Evolutionary conservation across 495 filamentous ascomycete species (phyloP).

Genomic region (Evernia prunastri): DNA sequence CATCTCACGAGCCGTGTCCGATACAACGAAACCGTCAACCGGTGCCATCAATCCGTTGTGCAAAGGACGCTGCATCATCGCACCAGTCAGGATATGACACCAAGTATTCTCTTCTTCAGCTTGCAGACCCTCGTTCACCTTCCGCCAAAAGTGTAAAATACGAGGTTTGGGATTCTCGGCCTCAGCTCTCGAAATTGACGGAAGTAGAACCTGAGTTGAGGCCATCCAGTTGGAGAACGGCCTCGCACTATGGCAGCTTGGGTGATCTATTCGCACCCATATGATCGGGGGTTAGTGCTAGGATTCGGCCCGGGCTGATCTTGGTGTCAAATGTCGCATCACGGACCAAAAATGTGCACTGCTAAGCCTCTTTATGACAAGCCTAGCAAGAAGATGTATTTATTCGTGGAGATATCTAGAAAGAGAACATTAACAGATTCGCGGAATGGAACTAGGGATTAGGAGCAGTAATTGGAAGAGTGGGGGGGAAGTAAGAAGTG

Average conservation of each 20-base stretch:
- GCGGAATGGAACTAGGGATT: no score
- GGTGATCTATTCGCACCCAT: neutral
- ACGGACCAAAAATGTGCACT: neutral
- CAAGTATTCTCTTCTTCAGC: neutral
- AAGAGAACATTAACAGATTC: no score
- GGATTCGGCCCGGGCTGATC: neutral
- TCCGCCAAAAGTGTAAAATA: neutral
- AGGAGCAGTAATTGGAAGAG: no score
- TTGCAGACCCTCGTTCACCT: neutral
- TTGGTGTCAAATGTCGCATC: neutral
- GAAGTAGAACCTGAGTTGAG: neutral
- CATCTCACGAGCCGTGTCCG: neutral
- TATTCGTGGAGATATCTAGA: neutral
- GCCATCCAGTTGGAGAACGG: neutral
- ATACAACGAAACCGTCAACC: neutral
- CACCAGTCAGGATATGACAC: neutral
- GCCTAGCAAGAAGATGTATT: neutral
- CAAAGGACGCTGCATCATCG: neutral
- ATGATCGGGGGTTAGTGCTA: neutral
- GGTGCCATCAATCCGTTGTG: neutral
- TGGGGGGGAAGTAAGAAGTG: no score
- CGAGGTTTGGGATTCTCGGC: neutral
- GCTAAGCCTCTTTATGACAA: neutral
- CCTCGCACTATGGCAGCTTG: neutral
- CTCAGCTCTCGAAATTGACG: neutral